Evolutionary conservation across 2,329 filamentous ascomycete genomes (phyloP), one percentile per base, ranked within the genome.

Genomic region (Arthrobotrys iridis): DNA sequence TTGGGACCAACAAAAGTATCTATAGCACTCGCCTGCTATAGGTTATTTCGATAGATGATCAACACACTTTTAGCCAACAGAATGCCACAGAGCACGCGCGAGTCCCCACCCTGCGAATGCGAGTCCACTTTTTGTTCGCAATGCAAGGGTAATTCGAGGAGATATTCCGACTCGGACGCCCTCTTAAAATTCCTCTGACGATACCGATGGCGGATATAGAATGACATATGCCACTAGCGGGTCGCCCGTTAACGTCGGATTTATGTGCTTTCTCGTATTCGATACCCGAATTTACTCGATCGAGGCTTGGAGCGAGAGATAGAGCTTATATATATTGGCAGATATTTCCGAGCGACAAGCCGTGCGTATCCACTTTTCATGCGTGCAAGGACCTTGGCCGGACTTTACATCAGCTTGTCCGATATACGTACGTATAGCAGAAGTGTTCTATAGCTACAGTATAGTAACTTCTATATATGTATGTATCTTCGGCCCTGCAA

Each of bases 1-100:
- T n/a, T 22, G 48, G 15, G 24, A 40, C 6, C 6, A 28, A 37
- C 28, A 15, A 22, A 30, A 35, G 50, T 5, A 40, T 10, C 35
- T 55, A 55, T 55, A 55, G 15, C 0, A 11, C 50, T 18, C 13
- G 30, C 50, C 18, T 66, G 48, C 43, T 73, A 73, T 73, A 73
- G 68, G 60, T 55, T 72, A 72, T 72, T 72, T 72, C 67, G 35
- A 35, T 50, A 50, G n/a, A n/a, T 58, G 58, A 64, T 63, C 68
- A 73, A 60, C 60, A 28, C 60, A 55, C 4, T 37, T 60, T 66
- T 28, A 59, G 46, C 60, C 46, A 46, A 18, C 30, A 55, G 50
- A 55, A 55, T 55, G 50, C 50, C 30, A 55, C 50, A 37, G 50
- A 15, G 50, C 50, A 35, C 30, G 50, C 48, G 48, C 30, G 40